Conservation (phyloP, 1,139 yeast species). For the Hansenula lynferdii region DNA sequence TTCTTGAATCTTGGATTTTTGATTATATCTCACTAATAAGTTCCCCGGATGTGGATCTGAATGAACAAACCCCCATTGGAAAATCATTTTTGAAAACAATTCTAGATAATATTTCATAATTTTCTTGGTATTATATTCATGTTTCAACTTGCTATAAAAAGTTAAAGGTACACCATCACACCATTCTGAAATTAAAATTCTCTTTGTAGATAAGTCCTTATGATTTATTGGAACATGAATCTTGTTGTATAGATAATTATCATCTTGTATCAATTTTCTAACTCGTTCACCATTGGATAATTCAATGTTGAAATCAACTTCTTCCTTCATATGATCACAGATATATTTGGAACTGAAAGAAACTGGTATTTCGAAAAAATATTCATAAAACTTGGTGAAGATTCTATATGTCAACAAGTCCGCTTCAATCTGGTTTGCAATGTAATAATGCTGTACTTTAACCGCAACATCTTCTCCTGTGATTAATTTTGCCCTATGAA, state of each 20-base stretch:
- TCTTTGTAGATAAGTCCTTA: slow-evolving; percentile 38
- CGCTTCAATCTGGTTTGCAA: slow-evolving; percentile 83
- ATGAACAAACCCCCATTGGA: slow-evolving; percentile 71
- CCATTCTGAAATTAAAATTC: slow-evolving; percentile 69
- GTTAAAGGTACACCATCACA: slow-evolving; percentile 62
- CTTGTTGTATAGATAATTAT: slow-evolving; percentile 29
- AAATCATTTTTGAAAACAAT: slow-evolving; percentile 64
- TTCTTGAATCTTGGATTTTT: slow-evolving; percentile 42
- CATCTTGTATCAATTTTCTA: slow-evolving; percentile 28
- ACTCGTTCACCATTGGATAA: slow-evolving; percentile 41
- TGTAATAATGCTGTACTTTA: slow-evolving; percentile 96
- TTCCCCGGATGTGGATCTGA: slow-evolving; percentile 88
- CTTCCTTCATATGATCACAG: slow-evolving; percentile 52
- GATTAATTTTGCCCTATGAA: slow-evolving; percentile 72
- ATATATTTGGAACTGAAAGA: slow-evolving; percentile 52
- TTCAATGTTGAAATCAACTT: slow-evolving; percentile 59
- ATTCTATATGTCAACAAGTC: slow-evolving; percentile 63
- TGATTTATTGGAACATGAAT: slow-evolving; percentile 53
- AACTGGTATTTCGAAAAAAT: slow-evolving; percentile 61
- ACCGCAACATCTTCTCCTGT: slow-evolving; percentile 74
- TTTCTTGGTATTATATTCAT: slow-evolving; percentile 36
- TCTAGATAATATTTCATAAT: slow-evolving; percentile 50
- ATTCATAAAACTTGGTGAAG: slow-evolving; percentile 50
- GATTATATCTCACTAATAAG: slow-evolving; percentile 44
- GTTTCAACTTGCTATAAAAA: slow-evolving; percentile 37